Evolutionary conservation across 2,329 filamentous ascomycete species (phyloP).

Genomic region (Colletotrichum echinochloae): DNA sequence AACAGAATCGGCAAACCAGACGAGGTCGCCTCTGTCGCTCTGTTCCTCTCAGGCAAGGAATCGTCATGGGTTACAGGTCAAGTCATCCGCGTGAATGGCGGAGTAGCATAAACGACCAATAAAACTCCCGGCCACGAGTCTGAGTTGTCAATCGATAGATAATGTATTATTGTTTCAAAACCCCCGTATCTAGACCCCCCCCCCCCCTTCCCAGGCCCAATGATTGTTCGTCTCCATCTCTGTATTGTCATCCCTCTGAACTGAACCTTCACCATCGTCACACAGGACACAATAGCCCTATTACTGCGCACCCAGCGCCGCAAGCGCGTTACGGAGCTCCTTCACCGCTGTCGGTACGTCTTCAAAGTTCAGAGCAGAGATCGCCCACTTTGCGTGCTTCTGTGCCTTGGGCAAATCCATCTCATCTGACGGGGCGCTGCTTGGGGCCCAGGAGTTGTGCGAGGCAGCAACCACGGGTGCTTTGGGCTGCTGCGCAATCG

Average conservation of each 20-base stretch:
- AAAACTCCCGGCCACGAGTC: not conserved
- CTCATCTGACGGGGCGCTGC: slow-evolving; percentile 36
- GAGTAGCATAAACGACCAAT: slow-evolving; percentile 41
- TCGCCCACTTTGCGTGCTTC: slow-evolving; percentile 97
- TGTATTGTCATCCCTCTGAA: not conserved
- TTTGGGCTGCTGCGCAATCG: slow-evolving; percentile 28
- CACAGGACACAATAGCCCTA: not conserved
- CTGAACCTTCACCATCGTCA: not conserved
- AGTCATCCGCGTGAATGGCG: slow-evolving; percentile 54
- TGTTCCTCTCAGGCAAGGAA: slow-evolving; percentile 47
- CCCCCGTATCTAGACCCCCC: not conserved
- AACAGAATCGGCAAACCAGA: slow-evolving; percentile 45
- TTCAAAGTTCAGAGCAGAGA: slow-evolving; percentile 96
- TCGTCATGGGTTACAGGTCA: slow-evolving; percentile 60
- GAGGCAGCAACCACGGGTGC: slow-evolving; percentile 13
- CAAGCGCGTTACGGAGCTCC: slow-evolving; percentile 82
- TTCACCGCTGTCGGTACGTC: slow-evolving; percentile 91
- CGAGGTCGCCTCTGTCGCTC: slow-evolving; percentile 57
- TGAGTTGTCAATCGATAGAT: not conserved
- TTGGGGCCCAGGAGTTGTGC: slow-evolving; percentile 41
- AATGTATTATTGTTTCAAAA: not conserved
- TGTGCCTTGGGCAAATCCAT: slow-evolving; percentile 83
- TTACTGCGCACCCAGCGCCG: slow-evolving; percentile 70
- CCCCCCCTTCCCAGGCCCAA: no score
- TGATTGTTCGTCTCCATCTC: not conserved